Evolutionary conservation across 1,284 basidiomycete species (phyloP).

Genomic region (Schizophyllum commune): DNA sequence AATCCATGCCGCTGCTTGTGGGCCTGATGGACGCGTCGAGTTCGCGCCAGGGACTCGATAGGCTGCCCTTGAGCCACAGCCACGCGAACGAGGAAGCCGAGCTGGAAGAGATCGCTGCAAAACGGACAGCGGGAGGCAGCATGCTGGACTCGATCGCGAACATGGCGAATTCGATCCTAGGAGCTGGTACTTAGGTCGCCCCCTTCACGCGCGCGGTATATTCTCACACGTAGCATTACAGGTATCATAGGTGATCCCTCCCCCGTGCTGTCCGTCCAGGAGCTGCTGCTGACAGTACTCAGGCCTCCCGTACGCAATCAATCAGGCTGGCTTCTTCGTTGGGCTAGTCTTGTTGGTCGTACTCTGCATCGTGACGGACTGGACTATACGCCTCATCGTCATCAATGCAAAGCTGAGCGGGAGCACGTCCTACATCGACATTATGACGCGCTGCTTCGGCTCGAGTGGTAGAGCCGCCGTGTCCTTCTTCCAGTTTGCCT

Average conservation of each 20-base stretch:
- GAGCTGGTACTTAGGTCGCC: constrained; percentile 57
- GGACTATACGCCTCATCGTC: constrained; percentile 96
- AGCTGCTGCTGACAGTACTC: constrained; percentile 1
- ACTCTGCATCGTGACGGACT: constrained; percentile 86
- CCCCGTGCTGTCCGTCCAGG: constrained; percentile 1
- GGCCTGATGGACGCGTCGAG: constrained; percentile 62
- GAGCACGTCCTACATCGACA: constrained; percentile 88
- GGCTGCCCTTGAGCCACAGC: constrained; percentile 35
- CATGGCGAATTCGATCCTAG: constrained; percentile 96
- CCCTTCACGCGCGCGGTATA: constrained; percentile 1
- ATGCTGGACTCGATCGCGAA: constrained; percentile 83
- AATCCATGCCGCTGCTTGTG: constrained; percentile 64
- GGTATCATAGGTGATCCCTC: constrained; percentile 74
- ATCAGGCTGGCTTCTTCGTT: constrained; percentile 87
- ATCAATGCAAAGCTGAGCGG: constrained; percentile 95
- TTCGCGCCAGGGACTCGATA: constrained; percentile 47
- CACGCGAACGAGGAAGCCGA: constrained; percentile 36
- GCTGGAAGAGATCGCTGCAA: constrained; percentile 60
- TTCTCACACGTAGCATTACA: constrained; percentile 18
- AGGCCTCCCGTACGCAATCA: constrained; percentile 90
- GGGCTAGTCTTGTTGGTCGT: constrained; percentile 78
- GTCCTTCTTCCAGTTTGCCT: constrained; percentile 96
- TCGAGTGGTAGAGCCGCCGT: constrained; percentile 82
- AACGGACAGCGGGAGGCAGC: constrained; percentile 66
- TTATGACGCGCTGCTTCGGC: constrained; percentile 95